Evolutionary conservation across 352 stramenopile species (phyloP), one percentile per base, ranked within the genome.

Genomic region (Pythium grandisporangium): DNA sequence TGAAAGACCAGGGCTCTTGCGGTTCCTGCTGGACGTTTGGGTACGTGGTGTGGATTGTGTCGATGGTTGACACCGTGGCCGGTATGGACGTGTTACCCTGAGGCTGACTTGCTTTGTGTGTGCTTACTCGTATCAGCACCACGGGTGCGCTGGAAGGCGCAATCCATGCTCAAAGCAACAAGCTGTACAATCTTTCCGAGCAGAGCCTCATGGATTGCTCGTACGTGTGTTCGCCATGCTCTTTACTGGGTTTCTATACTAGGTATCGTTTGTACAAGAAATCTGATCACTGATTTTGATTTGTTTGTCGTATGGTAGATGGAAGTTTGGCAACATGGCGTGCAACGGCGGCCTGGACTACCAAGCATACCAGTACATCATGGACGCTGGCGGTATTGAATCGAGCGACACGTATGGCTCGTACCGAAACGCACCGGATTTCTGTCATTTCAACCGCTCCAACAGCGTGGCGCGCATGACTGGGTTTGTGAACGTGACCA

Each of bases 1-100:
- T 96, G 41, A 96, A 96, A 37, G 82, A 96, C 51, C 88, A 97
- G 62, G 86, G 84, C 26, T 72, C 72, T 37, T 97, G 88, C 30
- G 88, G 88, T 14, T 95, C 83, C 25, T 96, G 88, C 72, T 97
- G 88, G 88, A 93, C 82, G 11, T 96, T 95, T 55, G 73, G 72
- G 74, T 85, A 53, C 29, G 47, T 55, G 22, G 32, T 13, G n/a
- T n/a, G n/a, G n/a, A n/a, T n/a, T n/a, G n/a, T n/a, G n/a, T n/a
- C n/a, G n/a, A n/a, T n/a, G n/a, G n/a, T n/a, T n/a, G n/a, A n/a
- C n/a, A n/a, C n/a, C n/a, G n/a, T n/a, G n/a, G n/a, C n/a, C n/a
- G n/a, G n/a, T n/a, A n/a, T n/a, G n/a, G n/a, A n/a, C n/a, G n/a
- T n/a, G n/a, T n/a, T n/a, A n/a, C n/a, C n/a, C n/a, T n/a, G n/a